A percentile compares a stretch with the other conserved stretches of the same genome.
These are phyloP conservation scores for Ceratobasidium sp. DNA, from an alignment of 1,284 basidiomycete genomes.

Conservation along the genomic window DNA sequence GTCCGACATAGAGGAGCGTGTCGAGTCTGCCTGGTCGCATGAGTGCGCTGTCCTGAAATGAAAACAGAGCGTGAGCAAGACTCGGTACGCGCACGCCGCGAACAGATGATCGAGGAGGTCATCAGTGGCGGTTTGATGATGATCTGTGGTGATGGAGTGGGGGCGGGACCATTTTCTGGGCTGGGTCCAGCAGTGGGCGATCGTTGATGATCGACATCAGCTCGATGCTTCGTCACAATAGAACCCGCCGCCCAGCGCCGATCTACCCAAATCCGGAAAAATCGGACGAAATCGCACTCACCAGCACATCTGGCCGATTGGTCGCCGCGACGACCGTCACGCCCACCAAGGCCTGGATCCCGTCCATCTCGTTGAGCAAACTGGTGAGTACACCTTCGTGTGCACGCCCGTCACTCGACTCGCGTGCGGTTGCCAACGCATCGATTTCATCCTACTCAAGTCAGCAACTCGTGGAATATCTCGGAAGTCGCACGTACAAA, in stretches of 20 bases:
- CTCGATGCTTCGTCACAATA: slow-evolving; percentile 16
- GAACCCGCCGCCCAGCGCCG: slow-evolving; percentile 19
- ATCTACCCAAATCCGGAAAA: not conserved
- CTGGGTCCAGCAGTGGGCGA: slow-evolving; percentile 5
- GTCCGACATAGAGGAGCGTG: slow-evolving; percentile 92
- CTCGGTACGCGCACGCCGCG: not conserved
- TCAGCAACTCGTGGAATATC: not conserved
- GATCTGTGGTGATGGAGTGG: not conserved
- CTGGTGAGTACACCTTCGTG: slow-evolving; percentile 93
- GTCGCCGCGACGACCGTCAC: slow-evolving; percentile 97
- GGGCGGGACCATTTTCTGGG: slow-evolving; percentile 32
- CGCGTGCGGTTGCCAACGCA: slow-evolving; percentile 84
- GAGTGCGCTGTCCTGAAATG: slow-evolving; percentile 83
- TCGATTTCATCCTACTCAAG: slow-evolving; percentile 92
- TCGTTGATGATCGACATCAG: slow-evolving; percentile 37
- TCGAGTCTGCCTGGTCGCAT: slow-evolving; percentile 97
- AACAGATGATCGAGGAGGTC: slow-evolving; percentile 3
- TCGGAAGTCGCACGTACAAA: slow-evolving; percentile 67
- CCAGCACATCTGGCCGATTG: slow-evolving; percentile 92
- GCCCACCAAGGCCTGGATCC: slow-evolving; percentile 90
- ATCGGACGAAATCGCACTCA: slow-evolving; percentile 52
- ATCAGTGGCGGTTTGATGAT: slow-evolving; percentile 28
- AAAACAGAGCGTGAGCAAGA: not conserved
- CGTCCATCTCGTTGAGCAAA: slow-evolving; percentile 98
- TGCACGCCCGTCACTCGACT: slow-evolving; percentile 59